Evolutionary conservation across 768 basidiomycete genomes (phyloP), one percentile per base, ranked within the genome.

Genomic region (Mycena amicta): DNA sequence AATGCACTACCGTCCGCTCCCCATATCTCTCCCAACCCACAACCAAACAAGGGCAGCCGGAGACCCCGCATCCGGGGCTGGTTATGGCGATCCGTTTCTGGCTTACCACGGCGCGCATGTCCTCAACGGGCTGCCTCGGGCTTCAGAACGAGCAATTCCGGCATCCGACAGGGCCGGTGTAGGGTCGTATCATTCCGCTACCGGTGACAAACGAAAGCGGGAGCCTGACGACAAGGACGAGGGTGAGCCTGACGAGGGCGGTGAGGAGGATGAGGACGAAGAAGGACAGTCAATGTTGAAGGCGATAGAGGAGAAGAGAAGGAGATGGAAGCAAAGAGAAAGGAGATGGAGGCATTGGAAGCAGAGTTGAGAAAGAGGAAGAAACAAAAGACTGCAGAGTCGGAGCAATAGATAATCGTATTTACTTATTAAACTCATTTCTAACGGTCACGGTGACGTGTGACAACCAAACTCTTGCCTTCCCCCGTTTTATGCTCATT

Each of bases 401-500:
- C n/a, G n/a, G n/a, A n/a, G n/a, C n/a, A n/a, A n/a, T n/a, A n/a
- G n/a, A n/a, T n/a, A n/a, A n/a, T n/a, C n/a, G n/a, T n/a, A n/a
- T n/a, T n/a, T n/a, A n/a, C n/a, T n/a, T n/a, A n/a, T n/a, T n/a
- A n/a, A n/a, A n/a, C n/a, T n/a, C n/a, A n/a, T n/a, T n/a, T n/a
- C n/a, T n/a, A n/a, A n/a, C n/a, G n/a, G n/a, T n/a, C n/a, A n/a
- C n/a, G n/a, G n/a, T n/a, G n/a, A n/a, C n/a, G n/a, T n/a, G n/a
- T n/a, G n/a, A n/a, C n/a, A n/a, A n/a, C n/a, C n/a, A n/a, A n/a
- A n/a, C 50, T 50, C 41, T 45, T 55, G 46, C 43, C 28, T 28
- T 23, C 63, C 72, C 57, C 69, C 62, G 67, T 88, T 90, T 80
- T 89, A 90, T 90, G 89, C 88, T 74, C 74, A 77, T 79, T 80